Conservation (phyloP, 2,329 filamentous ascomycete species). For the Colletotrichum sublineola region DNA sequence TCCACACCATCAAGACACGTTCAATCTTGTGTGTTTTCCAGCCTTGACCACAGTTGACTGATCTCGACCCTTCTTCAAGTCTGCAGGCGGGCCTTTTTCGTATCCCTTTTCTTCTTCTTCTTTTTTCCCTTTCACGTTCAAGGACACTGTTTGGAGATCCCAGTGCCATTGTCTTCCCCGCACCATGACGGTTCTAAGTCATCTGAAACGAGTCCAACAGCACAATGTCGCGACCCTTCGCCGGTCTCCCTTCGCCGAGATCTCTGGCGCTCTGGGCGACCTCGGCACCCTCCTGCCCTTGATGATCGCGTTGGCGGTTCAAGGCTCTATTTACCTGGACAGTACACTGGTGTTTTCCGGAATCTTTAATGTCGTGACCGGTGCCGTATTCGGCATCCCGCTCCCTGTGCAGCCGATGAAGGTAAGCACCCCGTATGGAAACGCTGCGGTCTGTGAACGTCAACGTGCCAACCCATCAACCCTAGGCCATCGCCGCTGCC, state of each 20-base stretch:
- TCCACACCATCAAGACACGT: neutral
- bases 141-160: no score
- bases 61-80: neutral
- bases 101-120: neutral
- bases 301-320: conserved; percentile 85
- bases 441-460: no score
- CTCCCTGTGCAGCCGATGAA: conserved; percentile 92
- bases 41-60: neutral
- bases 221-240: conserved; percentile 65
- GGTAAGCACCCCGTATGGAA: conserved; percentile 50
- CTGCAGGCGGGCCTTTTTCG: neutral
- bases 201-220: conserved; percentile 51
- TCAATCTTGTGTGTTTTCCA: neutral
- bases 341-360: conserved; percentile 91
- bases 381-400: conserved; percentile 86
- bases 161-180: neutral
- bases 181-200: conserved; percentile 37
- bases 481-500: conserved; percentile 85
- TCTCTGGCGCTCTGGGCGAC: conserved; percentile 90
- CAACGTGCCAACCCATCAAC: conserved; percentile 2
- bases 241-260: conserved; percentile 71
- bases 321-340: conserved; percentile 83
- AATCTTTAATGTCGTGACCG: conserved; percentile 86
- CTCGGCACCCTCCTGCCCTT: conserved; percentile 91
- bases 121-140: neutral